Evolutionary conservation across 257 asterid genomes (phyloP).

Genomic region (Scutellaria baicalensis): DNA sequence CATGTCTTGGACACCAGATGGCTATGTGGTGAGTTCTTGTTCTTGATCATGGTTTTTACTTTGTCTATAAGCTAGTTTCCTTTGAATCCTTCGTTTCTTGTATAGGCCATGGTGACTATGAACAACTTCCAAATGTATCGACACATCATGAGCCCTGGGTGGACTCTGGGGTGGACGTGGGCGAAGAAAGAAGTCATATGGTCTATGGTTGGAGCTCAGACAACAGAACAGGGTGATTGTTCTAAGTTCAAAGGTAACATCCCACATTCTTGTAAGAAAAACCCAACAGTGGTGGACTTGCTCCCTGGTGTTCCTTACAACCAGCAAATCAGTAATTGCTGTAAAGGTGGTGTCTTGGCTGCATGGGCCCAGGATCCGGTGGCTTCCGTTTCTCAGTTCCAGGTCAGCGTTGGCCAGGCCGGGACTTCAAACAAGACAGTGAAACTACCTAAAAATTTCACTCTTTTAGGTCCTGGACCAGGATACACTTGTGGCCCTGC

Average conservation of each 20-base stretch:
- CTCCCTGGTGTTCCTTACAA: conserved; percentile 2
- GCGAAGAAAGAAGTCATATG: conserved; percentile 6
- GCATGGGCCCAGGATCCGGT: too few relatives aligned
- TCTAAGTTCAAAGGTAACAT: neutral
- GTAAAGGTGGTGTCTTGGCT: conserved; percentile 3
- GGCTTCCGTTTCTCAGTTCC: too few relatives aligned
- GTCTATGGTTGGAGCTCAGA: neutral
- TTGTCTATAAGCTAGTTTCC: too few relatives aligned
- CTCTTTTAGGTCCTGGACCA: too few relatives aligned
- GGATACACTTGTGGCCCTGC: too few relatives aligned
- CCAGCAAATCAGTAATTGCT: neutral
- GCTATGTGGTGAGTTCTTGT: conserved; percentile 46
- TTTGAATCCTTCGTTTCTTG: too few relatives aligned
- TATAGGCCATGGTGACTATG: too few relatives aligned
- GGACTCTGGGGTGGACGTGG: conserved; percentile 2
- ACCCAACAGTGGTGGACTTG: neutral
- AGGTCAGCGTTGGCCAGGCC: too few relatives aligned
- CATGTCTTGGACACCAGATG: conserved; percentile 24
- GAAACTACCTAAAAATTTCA: too few relatives aligned
- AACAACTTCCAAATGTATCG: too few relatives aligned
- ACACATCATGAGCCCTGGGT: neutral
- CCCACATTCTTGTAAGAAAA: conserved; percentile 1
- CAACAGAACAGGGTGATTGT: neutral
- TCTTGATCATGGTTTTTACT: neutral
- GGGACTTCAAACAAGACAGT: too few relatives aligned